Conservation (phyloP, 78 protist species). For the Dictyostelium brefeldianum region DNA sequence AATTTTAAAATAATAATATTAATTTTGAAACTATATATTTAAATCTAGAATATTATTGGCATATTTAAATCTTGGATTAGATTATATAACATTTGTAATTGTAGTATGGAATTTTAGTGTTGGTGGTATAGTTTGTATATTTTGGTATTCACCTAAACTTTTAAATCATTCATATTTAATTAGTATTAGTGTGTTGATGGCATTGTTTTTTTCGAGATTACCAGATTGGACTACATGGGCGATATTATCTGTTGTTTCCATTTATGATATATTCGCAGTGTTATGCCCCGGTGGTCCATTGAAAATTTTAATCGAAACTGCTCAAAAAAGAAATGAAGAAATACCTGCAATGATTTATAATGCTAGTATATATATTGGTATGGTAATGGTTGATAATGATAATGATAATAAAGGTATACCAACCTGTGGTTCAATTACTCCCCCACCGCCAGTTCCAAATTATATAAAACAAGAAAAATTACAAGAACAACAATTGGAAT, state of each 20-base stretch:
- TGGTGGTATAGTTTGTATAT: slow-evolving; percentile 92
- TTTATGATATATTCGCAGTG: slow-evolving; percentile 94
- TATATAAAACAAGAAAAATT: background rate
- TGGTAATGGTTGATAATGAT: slow-evolving; percentile 8
- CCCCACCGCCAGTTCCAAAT: slow-evolving; percentile 9
- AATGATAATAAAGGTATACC: background rate
- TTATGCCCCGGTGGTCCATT: slow-evolving; percentile 97
- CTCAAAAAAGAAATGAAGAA: slow-evolving; percentile 94
- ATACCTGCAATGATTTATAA: slow-evolving; percentile 97
- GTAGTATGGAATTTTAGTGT: slow-evolving; percentile 93
- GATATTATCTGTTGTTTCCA: slow-evolving; percentile 89
- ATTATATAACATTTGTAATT: slow-evolving; percentile 83
- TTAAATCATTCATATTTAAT: slow-evolving; percentile 70
- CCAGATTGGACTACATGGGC: slow-evolving; percentile 98
- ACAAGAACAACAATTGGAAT: background rate
- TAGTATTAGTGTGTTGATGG: slow-evolving; percentile 72
- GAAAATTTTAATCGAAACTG: slow-evolving; percentile 92
- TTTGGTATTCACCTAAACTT: slow-evolving; percentile 84
- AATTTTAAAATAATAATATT: background rate
- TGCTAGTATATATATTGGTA: slow-evolving; percentile 53
- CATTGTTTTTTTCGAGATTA: slow-evolving; percentile 88
- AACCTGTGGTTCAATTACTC: background rate
- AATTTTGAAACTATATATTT: background rate
- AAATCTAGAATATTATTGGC: slow-evolving; percentile 28
- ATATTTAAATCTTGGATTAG: slow-evolving; percentile 64